phyloP scores from a whole-genome alignment of 495 filamentous ascomycete genomes.

The Xylaria venustula region DNA sequence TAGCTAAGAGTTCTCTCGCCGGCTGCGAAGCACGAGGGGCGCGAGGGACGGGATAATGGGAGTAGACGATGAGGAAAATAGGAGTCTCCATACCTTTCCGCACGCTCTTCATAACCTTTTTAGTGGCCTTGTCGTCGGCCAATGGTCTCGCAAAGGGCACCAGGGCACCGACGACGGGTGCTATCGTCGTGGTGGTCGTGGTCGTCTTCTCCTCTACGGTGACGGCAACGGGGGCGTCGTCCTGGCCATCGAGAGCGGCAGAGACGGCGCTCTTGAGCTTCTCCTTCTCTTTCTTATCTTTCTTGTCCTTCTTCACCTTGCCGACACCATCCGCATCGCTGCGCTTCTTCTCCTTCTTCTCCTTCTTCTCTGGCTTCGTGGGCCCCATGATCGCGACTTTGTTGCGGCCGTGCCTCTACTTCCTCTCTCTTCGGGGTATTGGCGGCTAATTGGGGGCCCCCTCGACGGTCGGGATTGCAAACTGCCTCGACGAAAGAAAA shows the following conservation, averaged over 20 bases:
- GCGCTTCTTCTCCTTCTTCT: constrained; percentile 80
- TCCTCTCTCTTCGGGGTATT: neutral
- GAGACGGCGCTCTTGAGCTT: constrained; percentile 54
- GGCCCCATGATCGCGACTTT: constrained; percentile 23
- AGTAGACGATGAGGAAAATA: neutral
- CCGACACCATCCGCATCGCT: constrained; percentile 72
- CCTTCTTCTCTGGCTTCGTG: constrained; percentile 57
- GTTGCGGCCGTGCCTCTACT: neutral
- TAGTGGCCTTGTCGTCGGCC: constrained; percentile 83
- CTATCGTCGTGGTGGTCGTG: constrained; percentile 46
- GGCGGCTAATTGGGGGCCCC: neutral
- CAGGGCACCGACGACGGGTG: constrained; percentile 62
- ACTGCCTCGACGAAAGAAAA: too few species aligned
- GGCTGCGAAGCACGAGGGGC: neutral
- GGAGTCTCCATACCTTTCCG: constrained; percentile 72
- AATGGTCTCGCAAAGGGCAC: constrained; percentile 94
- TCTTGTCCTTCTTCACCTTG: constrained; percentile 72
- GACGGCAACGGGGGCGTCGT: constrained; percentile 27
- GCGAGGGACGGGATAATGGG: neutral
- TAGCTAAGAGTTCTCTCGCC: neutral
- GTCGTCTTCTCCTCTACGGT: constrained; percentile 44
- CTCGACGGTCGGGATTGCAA: neutral
- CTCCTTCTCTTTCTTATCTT: constrained; percentile 65
- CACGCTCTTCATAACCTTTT: constrained; percentile 90
- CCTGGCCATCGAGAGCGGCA: constrained; percentile 40